phyloP scores from a whole-genome alignment of 192 early-diverging fungal species.

The Gamsiella multidivaricata region DNA sequence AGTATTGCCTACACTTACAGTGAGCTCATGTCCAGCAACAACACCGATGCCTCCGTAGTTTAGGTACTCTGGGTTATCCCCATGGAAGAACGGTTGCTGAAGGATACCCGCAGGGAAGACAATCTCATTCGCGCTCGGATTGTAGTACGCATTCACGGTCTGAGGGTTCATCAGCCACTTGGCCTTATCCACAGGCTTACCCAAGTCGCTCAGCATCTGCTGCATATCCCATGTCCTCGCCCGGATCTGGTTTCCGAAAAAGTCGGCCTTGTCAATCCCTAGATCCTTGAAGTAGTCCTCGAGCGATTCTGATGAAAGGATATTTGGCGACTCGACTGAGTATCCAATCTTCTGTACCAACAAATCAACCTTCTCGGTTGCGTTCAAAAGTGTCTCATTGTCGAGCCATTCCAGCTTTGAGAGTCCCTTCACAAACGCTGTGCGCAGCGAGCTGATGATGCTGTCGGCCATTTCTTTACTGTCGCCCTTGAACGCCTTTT shows the following conservation, averaged over 20 bases:
- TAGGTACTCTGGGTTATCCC: conserved; percentile 63
- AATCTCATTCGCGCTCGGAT: conserved; percentile 63
- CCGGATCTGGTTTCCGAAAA: conserved; percentile 73
- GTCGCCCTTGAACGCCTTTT: conserved; percentile 55
- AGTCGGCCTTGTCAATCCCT: conserved; percentile 55
- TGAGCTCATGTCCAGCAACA: conserved; percentile 82
- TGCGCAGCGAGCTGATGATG: conserved; percentile 59
- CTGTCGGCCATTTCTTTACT: conserved; percentile 61
- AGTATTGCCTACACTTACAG: conserved; percentile 36
- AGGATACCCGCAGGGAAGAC: conserved; percentile 69
- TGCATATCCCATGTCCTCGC: conserved; percentile 54
- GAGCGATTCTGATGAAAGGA: conserved; percentile 56
- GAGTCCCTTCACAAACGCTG: conserved; percentile 56
- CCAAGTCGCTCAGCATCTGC: conserved; percentile 23
- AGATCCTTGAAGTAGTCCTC: conserved; percentile 65
- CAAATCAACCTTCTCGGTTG: conserved; percentile 67
- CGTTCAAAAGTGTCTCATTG: conserved; percentile 57
- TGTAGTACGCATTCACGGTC: conserved; percentile 70
- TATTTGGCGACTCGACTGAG: conserved; percentile 68
- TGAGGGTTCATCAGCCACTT: conserved; percentile 67
- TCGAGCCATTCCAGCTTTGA: conserved; percentile 69
- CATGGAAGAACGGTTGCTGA: conserved; percentile 72
- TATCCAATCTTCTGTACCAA: conserved; percentile 74
- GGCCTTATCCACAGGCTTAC: conserved; percentile 58
- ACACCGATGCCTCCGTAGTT: conserved; percentile 78